phyloP scores from a whole-genome alignment of 2,329 filamentous ascomycete genomes.

The Coniosporium tulheliwenetii region DNA sequence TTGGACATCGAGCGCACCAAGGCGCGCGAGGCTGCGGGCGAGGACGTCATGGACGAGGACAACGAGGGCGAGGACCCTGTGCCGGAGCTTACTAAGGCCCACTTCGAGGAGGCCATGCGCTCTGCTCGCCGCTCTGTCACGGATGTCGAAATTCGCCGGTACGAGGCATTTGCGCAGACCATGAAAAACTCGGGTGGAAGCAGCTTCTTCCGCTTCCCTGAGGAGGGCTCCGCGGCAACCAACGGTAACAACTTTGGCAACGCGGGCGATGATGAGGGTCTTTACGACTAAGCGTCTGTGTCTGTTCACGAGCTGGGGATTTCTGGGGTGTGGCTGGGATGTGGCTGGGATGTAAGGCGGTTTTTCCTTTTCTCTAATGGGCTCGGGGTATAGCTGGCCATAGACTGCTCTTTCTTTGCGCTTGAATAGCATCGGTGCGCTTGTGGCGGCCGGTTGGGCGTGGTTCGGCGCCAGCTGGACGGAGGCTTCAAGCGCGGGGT shows the following conservation, averaged over 20 bases:
- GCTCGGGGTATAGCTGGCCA: too few species aligned
- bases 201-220: slow-evolving; percentile 94
- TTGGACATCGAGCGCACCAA: slow-evolving; percentile 80
- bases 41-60: slow-evolving; percentile 67
- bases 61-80: slow-evolving; percentile 78
- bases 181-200: slow-evolving; percentile 97
- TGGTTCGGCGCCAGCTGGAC: too few species aligned
- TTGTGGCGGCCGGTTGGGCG: too few species aligned
- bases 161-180: slow-evolving; percentile 95
- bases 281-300: slow-evolving; percentile 59
- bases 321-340: not conserved
- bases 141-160: slow-evolving; percentile 93
- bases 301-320: not conserved
- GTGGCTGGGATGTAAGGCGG: too few species aligned
- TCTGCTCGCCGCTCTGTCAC: slow-evolving; percentile 84
- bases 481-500: too few species aligned
- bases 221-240: slow-evolving; percentile 32
- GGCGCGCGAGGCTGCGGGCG: slow-evolving; percentile 72
- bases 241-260: slow-evolving; percentile 52
- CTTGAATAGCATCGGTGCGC: too few species aligned
- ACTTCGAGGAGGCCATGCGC: slow-evolving; percentile 98
- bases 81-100: slow-evolving; percentile 84
- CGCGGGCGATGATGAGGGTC: slow-evolving; percentile 85
- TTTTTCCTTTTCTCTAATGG: too few species aligned
- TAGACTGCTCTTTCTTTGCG: too few species aligned